Base-by-base conservation (phyloP, 345 rosid genomes). In the Sisymbrium altissimum region DNA sequence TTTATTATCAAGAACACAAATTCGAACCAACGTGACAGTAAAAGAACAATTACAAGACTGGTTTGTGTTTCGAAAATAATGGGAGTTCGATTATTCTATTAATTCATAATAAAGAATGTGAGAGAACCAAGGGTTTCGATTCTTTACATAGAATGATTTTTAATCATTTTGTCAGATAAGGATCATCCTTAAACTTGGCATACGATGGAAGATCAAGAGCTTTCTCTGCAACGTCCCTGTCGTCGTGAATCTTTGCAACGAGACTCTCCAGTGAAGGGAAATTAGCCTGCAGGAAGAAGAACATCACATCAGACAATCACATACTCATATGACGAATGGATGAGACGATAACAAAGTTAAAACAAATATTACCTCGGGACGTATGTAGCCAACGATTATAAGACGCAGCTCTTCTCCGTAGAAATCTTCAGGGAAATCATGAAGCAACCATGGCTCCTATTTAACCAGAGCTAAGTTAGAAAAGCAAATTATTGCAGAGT, bases 361-460 rank as follows among this genome's bases (percentile, higher is more conserved):
- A 15, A 44, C 0, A 6, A 46, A 50, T 17, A 7, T 36, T 82
- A 89, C 97, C 97, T 95, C 94, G 9, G 97, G 89, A 44, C 96
- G 90, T 53, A 90, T 89, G 57, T 92, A 92, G 81, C 99, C 97
- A 43, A 92, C 92, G 19, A 95, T 66, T 50, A 90, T 83, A 33
- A 95, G 89, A 66, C 70, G 85, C 49, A 92, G 71, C 76, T 89
- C 99, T 83, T 87, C 97, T 0, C 93, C 97, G 32, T 95, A 92
- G 86, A 90, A 89, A 79, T 92, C 97, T 64, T 84, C 96, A 3
- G 83, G 48, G 64, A 95, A 95, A 61, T 92, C 85, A 60, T 90
- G 89, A 69, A 91, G 96, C 81, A 95, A 71, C 97, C 99, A 92
- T 36, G 99, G 99, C 64, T 95, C 99, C 99, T 90, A 75, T 64